phyloP scores from a whole-genome alignment of 179 eudicot genomes.

The Vitellaria paradoxa region DNA sequence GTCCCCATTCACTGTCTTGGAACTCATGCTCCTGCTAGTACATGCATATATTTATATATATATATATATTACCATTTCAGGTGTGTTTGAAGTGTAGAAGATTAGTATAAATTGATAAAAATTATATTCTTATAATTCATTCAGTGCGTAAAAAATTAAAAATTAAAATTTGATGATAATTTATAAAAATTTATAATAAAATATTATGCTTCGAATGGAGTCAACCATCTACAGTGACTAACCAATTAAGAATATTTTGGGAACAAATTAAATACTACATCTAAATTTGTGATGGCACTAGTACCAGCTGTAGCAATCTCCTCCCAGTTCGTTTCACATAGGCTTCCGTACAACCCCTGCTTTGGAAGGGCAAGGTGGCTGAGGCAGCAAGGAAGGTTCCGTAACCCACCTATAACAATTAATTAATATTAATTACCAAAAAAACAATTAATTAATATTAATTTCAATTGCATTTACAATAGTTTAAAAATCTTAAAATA shows the following conservation, averaged over 20 bases:
- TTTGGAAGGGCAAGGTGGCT: slow-evolving; percentile 32
- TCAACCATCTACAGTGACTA: too few relatives aligned
- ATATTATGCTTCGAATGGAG: too few relatives aligned
- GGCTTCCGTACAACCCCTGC: slow-evolving; percentile 36
- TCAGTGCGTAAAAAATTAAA: too few relatives aligned
- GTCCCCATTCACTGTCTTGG: slow-evolving; percentile 35
- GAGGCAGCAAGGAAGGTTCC: slow-evolving; percentile 46
- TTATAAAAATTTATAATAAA: too few relatives aligned
- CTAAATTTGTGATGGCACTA: not conserved
- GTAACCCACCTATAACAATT: slow-evolving; percentile 30
- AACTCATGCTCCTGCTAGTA: slow-evolving; percentile 23
- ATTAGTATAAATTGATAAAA: too few relatives aligned
- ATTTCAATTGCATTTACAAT: too few relatives aligned
- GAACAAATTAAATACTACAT: not conserved
- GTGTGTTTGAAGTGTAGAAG: too few relatives aligned
- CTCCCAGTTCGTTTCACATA: slow-evolving; percentile 34
- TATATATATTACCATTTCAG: not conserved
- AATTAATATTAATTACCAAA: not conserved
- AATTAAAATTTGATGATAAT: too few relatives aligned
- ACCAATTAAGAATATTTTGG: too few relatives aligned
- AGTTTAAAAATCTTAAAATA: too few relatives aligned
- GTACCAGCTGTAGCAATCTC: slow-evolving; percentile 33
- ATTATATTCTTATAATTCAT: too few relatives aligned
- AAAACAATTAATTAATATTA: not conserved
- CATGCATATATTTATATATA: not conserved